These are phyloP conservation scores for Wolfiporia cocos DNA, from an alignment of 1,284 basidiomycete species.

Conservation along the genomic window DNA sequence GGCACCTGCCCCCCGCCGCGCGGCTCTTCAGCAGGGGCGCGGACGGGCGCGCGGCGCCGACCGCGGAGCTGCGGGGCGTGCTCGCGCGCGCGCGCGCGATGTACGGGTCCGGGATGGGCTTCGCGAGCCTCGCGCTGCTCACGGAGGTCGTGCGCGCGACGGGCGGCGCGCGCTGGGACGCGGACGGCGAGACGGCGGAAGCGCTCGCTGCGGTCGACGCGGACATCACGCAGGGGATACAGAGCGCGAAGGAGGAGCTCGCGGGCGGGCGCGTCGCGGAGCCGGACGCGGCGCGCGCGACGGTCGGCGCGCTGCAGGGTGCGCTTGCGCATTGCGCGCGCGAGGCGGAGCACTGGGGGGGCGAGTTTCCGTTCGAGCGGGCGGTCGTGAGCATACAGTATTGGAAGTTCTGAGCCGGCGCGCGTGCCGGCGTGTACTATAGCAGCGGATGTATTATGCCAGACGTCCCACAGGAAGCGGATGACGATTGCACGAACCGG, in stretches of 20 bases:
- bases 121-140: constrained; percentile 51
- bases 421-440: neutral
- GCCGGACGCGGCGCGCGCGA: constrained; percentile 36
- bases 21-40: constrained; percentile 38
- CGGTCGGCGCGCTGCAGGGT: constrained; percentile 39
- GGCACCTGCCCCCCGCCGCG: constrained; percentile 27
- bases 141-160: constrained; percentile 51
- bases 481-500: too few species aligned
- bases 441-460: too few species aligned
- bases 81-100: constrained; percentile 54
- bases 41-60: constrained; percentile 35
- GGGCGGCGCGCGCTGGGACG: constrained; percentile 54
- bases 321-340: constrained; percentile 43
- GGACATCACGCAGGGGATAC: constrained; percentile 74
- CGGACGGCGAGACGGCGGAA: constrained; percentile 48
- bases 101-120: constrained; percentile 72
- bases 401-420: constrained; percentile 46
- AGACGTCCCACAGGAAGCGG: too few species aligned
- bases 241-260: constrained; percentile 70
- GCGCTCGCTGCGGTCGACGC: constrained; percentile 58
- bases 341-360: constrained; percentile 54
- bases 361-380: constrained; percentile 67
- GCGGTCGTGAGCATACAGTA: constrained; percentile 47
- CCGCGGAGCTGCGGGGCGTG: constrained; percentile 41
- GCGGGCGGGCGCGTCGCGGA: constrained; percentile 47